Evolutionary conservation across 2,329 filamentous ascomycete species (phyloP).

Genomic region (Neocucurbitaria cava): DNA sequence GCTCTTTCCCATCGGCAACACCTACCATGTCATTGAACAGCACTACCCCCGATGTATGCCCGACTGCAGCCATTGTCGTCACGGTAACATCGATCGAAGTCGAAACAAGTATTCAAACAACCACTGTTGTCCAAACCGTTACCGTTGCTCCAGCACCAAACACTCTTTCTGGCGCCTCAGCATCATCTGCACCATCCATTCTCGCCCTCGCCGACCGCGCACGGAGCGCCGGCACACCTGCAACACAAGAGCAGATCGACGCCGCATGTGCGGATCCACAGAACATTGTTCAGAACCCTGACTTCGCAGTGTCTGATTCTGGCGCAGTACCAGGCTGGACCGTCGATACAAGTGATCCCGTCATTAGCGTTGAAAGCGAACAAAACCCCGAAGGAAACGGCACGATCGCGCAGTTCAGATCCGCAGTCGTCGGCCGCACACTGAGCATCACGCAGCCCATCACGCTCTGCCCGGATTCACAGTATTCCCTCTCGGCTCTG

Average conservation of each 20-base stretch:
- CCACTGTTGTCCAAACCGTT: slow-evolving; percentile 14
- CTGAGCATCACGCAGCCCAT: slow-evolving; percentile 33
- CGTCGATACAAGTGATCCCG: slow-evolving; percentile 17
- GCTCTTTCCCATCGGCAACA: slow-evolving; percentile 13
- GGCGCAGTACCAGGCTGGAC: slow-evolving; percentile 30
- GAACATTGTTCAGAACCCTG: slow-evolving; percentile 38
- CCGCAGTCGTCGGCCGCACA: slow-evolving; percentile 23
- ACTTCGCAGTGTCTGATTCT: slow-evolving; percentile 25
- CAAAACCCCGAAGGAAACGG: slow-evolving; percentile 7
- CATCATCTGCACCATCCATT: neutral
- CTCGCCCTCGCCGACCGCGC: neutral
- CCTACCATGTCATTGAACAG: slow-evolving; percentile 23
- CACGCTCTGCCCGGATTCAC: slow-evolving; percentile 33
- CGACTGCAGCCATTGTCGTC: slow-evolving; percentile 7
- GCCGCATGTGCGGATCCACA: slow-evolving; percentile 29
- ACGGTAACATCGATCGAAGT: slow-evolving; percentile 16
- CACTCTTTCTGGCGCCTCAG: neutral
- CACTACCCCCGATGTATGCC: slow-evolving; percentile 14
- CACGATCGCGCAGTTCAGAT: slow-evolving; percentile 30
- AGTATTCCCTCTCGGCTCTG: slow-evolving; percentile 23
- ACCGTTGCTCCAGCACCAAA: neutral
- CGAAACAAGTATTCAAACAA: slow-evolving; percentile 17
- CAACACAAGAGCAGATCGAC: slow-evolving; percentile 33
- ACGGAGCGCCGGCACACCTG: slow-evolving; percentile 18
- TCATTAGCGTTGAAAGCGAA: slow-evolving; percentile 24